These are phyloP conservation scores for Neurospora terricola DNA, from an alignment of 495 filamentous ascomycete genomes.

Conservation along the genomic window DNA sequence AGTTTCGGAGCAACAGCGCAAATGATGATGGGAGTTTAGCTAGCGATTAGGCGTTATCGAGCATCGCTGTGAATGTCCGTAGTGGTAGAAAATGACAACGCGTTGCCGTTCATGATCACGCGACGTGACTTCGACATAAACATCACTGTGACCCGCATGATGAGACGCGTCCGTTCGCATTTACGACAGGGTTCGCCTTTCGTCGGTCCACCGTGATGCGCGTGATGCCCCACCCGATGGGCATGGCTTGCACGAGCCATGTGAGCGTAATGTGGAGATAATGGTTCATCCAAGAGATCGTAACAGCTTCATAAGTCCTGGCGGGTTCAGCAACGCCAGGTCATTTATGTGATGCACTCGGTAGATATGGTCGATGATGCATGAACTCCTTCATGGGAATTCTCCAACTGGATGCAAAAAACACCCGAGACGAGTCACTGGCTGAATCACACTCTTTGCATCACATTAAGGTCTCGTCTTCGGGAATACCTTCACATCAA, in stretches of 20 bases:
- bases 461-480: no score
- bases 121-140: background rate
- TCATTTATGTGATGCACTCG: background rate
- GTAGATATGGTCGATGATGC: background rate
- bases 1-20: background rate
- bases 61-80: background rate
- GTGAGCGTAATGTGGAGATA: background rate
- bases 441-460: no score
- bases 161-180: background rate
- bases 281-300: background rate
- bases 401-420: background rate
- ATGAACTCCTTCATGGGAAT: background rate
- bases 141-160: background rate
- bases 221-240: background rate
- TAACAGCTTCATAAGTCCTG: background rate
- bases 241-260: background rate
- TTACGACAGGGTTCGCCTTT: background rate
- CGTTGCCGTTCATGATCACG: background rate
- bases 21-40: background rate
- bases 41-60: background rate
- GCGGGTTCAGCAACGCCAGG: background rate
- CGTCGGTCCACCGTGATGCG: background rate
- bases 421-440: background rate
- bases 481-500: background rate
- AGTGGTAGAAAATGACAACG: background rate